These are phyloP conservation scores for Stenocarpella maydis DNA, from an alignment of 2,329 filamentous ascomycete species.

Conservation along the genomic window DNA sequence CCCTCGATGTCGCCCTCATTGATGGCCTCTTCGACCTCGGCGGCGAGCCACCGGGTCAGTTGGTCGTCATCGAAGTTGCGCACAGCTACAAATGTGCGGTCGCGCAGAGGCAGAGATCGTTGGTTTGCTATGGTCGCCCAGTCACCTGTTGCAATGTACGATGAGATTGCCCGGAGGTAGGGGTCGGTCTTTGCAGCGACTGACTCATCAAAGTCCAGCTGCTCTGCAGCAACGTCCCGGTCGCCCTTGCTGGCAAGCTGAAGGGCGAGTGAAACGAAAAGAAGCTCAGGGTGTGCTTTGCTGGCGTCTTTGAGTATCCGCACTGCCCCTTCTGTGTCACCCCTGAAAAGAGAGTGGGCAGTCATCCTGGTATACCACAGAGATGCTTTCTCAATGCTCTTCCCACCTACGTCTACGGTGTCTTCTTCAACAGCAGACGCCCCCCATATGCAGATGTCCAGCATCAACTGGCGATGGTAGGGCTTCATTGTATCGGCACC, in stretches of 20 bases:
- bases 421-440: conserved; percentile 74
- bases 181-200: conserved; percentile 74
- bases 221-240: conserved; percentile 53
- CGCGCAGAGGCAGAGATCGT: conserved; percentile 74
- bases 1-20: conserved; percentile 77
- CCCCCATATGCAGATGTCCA: conserved; percentile 79
- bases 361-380: conserved; percentile 76
- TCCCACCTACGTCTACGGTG: conserved; percentile 53
- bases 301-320: conserved; percentile 75
- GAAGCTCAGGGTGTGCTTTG: conserved; percentile 66
- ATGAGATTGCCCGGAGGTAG: conserved; percentile 81
- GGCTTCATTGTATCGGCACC: conserved; percentile 70
- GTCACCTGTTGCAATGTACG: conserved; percentile 78
- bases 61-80: conserved; percentile 69
- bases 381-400: conserved; percentile 58
- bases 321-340: conserved; percentile 73
- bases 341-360: conserved; percentile 78
- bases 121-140: conserved; percentile 80
- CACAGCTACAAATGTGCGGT: conserved; percentile 78
- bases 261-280: conserved; percentile 74
- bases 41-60: conserved; percentile 72
- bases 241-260: conserved; percentile 66
- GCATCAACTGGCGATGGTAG: conserved; percentile 76
- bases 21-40: conserved; percentile 68
- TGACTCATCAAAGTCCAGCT: conserved; percentile 66